Evolutionary conservation across 139 green algal species (phyloP), one percentile per base, ranked within the genome.

Genomic region (Haematococcus lacustris): DNA sequence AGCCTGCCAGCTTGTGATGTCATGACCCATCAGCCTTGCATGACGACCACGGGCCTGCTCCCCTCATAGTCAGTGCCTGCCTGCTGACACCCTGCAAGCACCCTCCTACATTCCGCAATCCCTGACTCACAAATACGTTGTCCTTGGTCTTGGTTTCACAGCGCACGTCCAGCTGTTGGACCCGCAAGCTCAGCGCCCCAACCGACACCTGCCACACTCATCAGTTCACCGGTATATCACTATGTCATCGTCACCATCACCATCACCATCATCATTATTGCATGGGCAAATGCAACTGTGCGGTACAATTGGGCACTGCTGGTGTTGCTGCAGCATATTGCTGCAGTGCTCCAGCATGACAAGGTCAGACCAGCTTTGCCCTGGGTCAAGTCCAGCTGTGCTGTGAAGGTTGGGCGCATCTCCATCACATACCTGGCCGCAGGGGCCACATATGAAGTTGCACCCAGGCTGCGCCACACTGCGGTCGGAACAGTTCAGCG

Each of bases 111-210:
- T n/a, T n/a, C n/a, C n/a, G n/a, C n/a, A n/a, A n/a, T n/a, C n/a
- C n/a, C n/a, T n/a, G n/a, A n/a, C 21, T 69, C 6, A 78, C 73
- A 37, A 78, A 82, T 3, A 88, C 82, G 51, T 88, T 88, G 73
- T 88, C 83, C 59, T 71, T 74, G 3, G 69, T 77, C 71, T 77
- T 85, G 21, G 76, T 78, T 63, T 78, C 73, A 28, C 70, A 78
- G 28, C 67, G 66, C 76, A 90, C 71, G 51, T 93, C 84, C 40
- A 95, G 78, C 76, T 91, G 82, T 74, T 93, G 87, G 1, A 94
- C 76, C 33, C 90, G 81, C 61, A 89, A 71, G 38, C 68, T 83
- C 26, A 92, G 39, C 2, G 40, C 38, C 32, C 85, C 85, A 13
- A 76, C 68, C 4, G 21, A 23, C 13, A 23, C 23, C 53, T 64